Evolutionary conservation across 1,284 basidiomycete genomes (phyloP).

Genomic region (Ganoderma lucidum): DNA sequence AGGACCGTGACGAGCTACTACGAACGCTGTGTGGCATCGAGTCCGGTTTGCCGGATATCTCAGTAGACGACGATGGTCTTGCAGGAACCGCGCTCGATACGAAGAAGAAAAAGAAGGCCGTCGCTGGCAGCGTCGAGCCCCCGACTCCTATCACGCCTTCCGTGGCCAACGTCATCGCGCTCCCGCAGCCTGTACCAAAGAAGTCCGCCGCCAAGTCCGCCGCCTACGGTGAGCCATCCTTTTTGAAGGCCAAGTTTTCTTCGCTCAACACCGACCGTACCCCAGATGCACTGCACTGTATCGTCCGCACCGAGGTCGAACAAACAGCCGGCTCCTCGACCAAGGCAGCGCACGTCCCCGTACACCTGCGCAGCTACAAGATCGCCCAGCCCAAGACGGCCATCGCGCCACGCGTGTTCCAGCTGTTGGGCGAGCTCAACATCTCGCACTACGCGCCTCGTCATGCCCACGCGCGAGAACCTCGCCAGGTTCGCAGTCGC

Average conservation of each 20-base stretch:
- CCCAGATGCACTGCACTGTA: slow-evolving; percentile 78
- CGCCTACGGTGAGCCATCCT: slow-evolving; percentile 55
- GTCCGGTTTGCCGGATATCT: slow-evolving; percentile 79
- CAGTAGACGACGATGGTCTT: slow-evolving; percentile 63
- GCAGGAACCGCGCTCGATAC: slow-evolving; percentile 51
- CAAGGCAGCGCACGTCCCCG: slow-evolving; percentile 80
- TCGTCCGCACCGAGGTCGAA: slow-evolving; percentile 72
- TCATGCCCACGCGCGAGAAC: slow-evolving; percentile 92
- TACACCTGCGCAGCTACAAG: slow-evolving; percentile 84
- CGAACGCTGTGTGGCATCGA: slow-evolving; percentile 86
- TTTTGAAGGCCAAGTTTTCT: not conserved
- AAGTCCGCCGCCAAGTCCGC: slow-evolving; percentile 60
- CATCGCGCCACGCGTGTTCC: slow-evolving; percentile 76
- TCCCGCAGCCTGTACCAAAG: slow-evolving; percentile 54
- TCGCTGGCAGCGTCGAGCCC: slow-evolving; percentile 55
- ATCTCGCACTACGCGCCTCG: slow-evolving; percentile 77
- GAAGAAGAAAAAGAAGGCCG: slow-evolving; percentile 55
- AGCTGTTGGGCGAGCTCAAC: slow-evolving; percentile 79
- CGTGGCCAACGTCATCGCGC: slow-evolving; percentile 47
- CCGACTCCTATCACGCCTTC: slow-evolving; percentile 66
- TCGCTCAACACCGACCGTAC: slow-evolving; percentile 26
- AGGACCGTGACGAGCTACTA: slow-evolving; percentile 91
- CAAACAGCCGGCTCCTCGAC: slow-evolving; percentile 60
- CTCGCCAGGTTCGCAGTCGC: slow-evolving; percentile 73
- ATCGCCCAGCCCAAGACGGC: slow-evolving; percentile 80